These are phyloP conservation scores for Annulohypoxylon truncatum DNA, from an alignment of 2,329 filamentous ascomycete species.

Conservation along the genomic window DNA sequence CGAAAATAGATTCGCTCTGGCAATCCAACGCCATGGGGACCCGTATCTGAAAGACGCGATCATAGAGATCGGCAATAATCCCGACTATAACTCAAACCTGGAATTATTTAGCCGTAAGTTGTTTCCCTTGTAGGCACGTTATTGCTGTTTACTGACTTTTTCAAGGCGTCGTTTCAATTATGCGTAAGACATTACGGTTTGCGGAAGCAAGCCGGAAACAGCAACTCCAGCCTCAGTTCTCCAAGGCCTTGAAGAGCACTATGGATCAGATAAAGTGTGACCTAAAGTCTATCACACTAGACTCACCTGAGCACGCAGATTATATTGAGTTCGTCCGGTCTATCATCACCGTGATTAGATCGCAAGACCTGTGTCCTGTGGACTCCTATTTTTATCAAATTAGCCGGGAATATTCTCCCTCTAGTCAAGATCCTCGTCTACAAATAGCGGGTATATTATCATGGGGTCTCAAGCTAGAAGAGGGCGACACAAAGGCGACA, in stretches of 20 bases:
- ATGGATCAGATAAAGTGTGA: constrained; percentile 68
- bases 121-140: neutral
- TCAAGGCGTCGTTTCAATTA: constrained; percentile 57
- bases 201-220: constrained; percentile 52
- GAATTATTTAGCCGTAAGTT: constrained; percentile 61
- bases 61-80: constrained; percentile 52
- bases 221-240: constrained; percentile 55
- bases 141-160: constrained; percentile 22
- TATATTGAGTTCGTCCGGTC: constrained; percentile 65
- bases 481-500: constrained; percentile 61
- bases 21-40: constrained; percentile 57
- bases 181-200: constrained; percentile 61
- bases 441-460: constrained; percentile 67
- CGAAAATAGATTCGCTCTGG: constrained; percentile 62
- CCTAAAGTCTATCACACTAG: constrained; percentile 54
- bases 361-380: constrained; percentile 65
- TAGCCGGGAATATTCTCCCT: constrained; percentile 66
- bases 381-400: constrained; percentile 69
- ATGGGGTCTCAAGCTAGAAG: constrained; percentile 65
- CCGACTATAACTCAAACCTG: constrained; percentile 62
- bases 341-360: constrained; percentile 65
- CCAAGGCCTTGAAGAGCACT: constrained; percentile 56
- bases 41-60: constrained; percentile 58
- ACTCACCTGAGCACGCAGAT: constrained; percentile 55
- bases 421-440: constrained; percentile 65